Percentiles rank a stretch among this genome's conserved stretches.
phyloP scores from a whole-genome alignment of 176 grass and related monocot genomes.

The Musa schizocarpa region DNA sequence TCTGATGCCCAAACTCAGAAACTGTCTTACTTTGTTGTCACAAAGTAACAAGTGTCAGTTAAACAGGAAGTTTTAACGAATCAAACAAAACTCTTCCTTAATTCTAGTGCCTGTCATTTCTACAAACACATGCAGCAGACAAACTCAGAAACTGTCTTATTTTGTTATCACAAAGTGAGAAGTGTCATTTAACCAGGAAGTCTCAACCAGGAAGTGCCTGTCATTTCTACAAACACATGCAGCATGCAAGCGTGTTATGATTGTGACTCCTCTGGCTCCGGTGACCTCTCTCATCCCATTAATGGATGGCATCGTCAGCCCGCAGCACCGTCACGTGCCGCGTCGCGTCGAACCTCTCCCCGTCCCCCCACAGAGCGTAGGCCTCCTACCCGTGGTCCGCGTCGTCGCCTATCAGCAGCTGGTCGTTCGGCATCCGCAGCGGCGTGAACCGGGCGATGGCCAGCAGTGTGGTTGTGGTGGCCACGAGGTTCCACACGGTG shows the following conservation, averaged over 20 bases:
- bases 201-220: no score
- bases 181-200: no score
- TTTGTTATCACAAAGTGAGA: no score
- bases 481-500: slow-evolving; percentile 27
- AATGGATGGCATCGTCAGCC: background rate
- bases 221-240: no score
- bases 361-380: slow-evolving; percentile 10
- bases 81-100: no score
- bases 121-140: no score
- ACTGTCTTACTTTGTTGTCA: no score
- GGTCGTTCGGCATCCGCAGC: slow-evolving; percentile 32
- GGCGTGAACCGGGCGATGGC: slow-evolving; percentile 12
- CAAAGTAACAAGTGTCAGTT: no score
- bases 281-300: background rate
- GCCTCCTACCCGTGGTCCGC: slow-evolving; percentile 27
- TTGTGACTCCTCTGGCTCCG: slow-evolving; percentile 3
- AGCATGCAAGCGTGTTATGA: background rate
- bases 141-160: no score
- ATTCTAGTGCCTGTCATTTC: no score
- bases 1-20: no score
- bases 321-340: background rate
- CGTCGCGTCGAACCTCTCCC: slow-evolving; percentile 5
- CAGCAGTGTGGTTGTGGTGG: slow-evolving; percentile 26
- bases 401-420: slow-evolving; percentile 22
- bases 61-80: no score